These are phyloP conservation scores for Erigeron philadelphicus DNA, from an alignment of 140 eudicot genomes.

Conservation along the genomic window DNA sequence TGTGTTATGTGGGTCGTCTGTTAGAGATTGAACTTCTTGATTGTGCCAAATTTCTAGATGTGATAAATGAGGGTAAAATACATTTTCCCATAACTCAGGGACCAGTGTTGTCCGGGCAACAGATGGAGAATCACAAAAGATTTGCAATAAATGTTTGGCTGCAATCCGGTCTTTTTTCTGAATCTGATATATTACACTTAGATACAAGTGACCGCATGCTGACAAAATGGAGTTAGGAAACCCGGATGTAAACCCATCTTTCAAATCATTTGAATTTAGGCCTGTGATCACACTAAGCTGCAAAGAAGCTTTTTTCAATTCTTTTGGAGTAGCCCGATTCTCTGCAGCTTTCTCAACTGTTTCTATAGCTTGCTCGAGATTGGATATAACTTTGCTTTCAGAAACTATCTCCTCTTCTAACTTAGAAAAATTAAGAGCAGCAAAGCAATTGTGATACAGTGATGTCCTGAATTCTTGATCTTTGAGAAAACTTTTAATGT, in stretches of 20 bases:
- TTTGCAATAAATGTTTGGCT: conserved; percentile 70
- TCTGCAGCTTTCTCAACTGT: conserved; percentile 71
- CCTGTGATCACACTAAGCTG: conserved; percentile 83
- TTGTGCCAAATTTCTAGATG: conserved; percentile 63
- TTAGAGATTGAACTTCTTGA: conserved; percentile 40
- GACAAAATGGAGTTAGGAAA: conserved; percentile 59
- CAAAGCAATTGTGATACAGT: conserved; percentile 54
- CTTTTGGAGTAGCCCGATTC: conserved; percentile 45
- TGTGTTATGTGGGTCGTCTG: conserved; percentile 36
- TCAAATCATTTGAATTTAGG: conserved; percentile 51
- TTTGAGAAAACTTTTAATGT: conserved; percentile 37
- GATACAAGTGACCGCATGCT: conserved; percentile 78
- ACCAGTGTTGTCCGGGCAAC: conserved; percentile 51
- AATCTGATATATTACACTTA: conserved; percentile 57
- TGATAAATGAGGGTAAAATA: conserved; percentile 63
- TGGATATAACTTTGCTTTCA: conserved; percentile 61
- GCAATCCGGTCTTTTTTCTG: conserved; percentile 64
- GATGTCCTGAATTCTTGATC: conserved; percentile 68
- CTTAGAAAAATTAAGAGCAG: conserved; percentile 51
- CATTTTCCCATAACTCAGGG: conserved; percentile 62
- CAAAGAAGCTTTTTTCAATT: conserved; percentile 66
- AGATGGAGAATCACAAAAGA: conserved; percentile 72
- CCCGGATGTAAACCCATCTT: conserved; percentile 61
- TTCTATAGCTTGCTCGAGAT: conserved; percentile 77
- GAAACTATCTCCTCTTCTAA: conserved; percentile 45